A percentile compares a stretch with the other conserved stretches of the same genome.
These are phyloP conservation scores for Ballota nigra DNA, from an alignment of 257 asterid species.

Conservation along the genomic window DNA sequence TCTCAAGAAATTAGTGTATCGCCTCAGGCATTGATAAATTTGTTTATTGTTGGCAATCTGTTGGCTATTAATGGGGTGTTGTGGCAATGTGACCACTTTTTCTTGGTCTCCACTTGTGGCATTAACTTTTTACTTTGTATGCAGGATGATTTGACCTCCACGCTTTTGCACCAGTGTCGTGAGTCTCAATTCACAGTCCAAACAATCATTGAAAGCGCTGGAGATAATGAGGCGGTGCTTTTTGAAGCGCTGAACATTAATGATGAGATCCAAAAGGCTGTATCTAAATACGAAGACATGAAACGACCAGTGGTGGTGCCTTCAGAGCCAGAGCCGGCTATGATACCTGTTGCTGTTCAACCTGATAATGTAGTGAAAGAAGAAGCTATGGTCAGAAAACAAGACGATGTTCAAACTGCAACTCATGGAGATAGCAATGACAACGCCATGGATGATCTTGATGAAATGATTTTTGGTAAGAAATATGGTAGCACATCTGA, in stretches of 20 bases:
- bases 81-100: not conserved
- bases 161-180: conserved; percentile 77
- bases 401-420: conserved; percentile 39
- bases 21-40: not conserved
- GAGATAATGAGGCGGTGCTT: conserved; percentile 78
- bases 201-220: conserved; percentile 73
- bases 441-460: conserved; percentile 79
- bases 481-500: conserved; percentile 55
- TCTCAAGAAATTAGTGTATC: not conserved
- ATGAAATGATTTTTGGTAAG: conserved; percentile 78
- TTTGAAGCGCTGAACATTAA: conserved; percentile 94
- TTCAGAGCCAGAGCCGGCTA: conserved; percentile 67
- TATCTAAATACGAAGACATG: conserved; percentile 70
- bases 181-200: conserved; percentile 71
- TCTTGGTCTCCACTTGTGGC: not conserved
- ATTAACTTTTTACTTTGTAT: not conserved
- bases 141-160: conserved; percentile 81
- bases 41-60: not conserved
- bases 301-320: conserved; percentile 46
- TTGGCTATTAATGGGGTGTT: conserved; percentile 1
- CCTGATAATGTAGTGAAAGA: conserved; percentile 62
- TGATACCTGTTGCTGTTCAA: conserved; percentile 71
- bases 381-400: conserved; percentile 52
- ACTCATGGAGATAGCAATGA: conserved; percentile 47
- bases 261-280: conserved; percentile 78